Evolutionary conservation across 148 eudicot genomes (phyloP).

Genomic region (Drosera capensis): DNA sequence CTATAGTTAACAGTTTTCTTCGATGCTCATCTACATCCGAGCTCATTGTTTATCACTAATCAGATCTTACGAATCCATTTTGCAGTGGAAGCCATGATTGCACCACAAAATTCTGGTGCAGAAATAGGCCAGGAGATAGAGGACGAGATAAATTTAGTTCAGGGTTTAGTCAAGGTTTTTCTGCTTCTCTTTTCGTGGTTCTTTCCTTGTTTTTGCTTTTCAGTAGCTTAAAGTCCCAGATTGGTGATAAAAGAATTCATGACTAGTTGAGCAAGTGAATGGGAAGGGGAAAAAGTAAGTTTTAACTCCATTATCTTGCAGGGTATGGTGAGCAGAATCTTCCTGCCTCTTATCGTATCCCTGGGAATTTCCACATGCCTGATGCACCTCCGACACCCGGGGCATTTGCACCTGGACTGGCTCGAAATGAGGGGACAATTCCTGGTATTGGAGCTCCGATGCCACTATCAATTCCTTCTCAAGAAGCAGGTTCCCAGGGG

Average conservation of each 20-base stretch:
- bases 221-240: too few species aligned
- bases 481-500: constrained; percentile 60
- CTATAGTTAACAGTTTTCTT: too few species aligned
- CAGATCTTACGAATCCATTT: not conserved
- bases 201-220: too few species aligned
- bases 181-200: not conserved
- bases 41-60: not conserved
- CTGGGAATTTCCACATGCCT: constrained; percentile 43
- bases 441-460: constrained; percentile 94
- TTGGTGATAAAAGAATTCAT: too few species aligned
- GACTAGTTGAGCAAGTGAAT: too few species aligned
- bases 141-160: constrained; percentile 63
- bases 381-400: constrained; percentile 76
- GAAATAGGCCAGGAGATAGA: constrained; percentile 98
- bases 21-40: too few species aligned
- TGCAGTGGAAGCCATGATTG: constrained; percentile 99
- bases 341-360: constrained; percentile 40
- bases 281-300: too few species aligned
- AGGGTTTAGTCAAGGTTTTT: constrained; percentile 61
- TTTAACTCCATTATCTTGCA: too few species aligned
- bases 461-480: constrained; percentile 59
- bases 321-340: constrained; percentile 78
- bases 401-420: constrained; percentile 63
- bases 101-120: constrained; percentile 95
- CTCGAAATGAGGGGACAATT: constrained; percentile 89